Conservation (phyloP, 163 green algal genomes). For the Coccomyxa subellipsoidea region DNA sequence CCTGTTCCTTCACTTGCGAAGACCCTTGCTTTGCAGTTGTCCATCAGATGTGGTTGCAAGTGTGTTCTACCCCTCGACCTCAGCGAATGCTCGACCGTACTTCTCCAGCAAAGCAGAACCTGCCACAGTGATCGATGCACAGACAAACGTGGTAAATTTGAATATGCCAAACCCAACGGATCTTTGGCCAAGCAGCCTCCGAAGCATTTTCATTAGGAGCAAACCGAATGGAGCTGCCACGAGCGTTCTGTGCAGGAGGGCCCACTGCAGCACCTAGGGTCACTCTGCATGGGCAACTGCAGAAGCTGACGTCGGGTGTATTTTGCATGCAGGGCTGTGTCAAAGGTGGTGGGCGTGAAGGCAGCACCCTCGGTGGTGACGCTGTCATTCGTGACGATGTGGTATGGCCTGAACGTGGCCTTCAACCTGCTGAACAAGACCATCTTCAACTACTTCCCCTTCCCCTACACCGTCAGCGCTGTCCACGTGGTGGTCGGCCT, state of each 20-base stretch:
- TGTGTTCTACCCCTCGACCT: too few relatives aligned
- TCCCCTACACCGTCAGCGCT: slow-evolving; percentile 95
- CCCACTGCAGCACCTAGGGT: too few relatives aligned
- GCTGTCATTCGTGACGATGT: slow-evolving; percentile 76
- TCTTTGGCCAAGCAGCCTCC: too few relatives aligned
- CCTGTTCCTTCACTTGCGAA: background rate
- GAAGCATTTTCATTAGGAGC: too few relatives aligned
- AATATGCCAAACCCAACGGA: too few relatives aligned
- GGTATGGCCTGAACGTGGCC: slow-evolving; percentile 91
- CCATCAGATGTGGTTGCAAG: background rate
- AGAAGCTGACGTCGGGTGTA: background rate
- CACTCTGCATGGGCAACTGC: too few relatives aligned
- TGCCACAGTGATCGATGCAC: background rate
- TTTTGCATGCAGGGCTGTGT: slow-evolving; percentile 51
- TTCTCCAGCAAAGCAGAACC: too few relatives aligned
- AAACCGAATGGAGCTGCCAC: too few relatives aligned
- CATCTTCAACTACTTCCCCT: slow-evolving; percentile 99
- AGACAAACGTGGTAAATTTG: background rate
- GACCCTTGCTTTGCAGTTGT: background rate
- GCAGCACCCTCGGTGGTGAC: slow-evolving; percentile 66
- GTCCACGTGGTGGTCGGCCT: slow-evolving; percentile 95
- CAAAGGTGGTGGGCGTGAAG: slow-evolving; percentile 73
- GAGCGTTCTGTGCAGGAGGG: too few relatives aligned
- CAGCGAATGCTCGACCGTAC: too few relatives aligned
- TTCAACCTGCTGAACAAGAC: slow-evolving; percentile 99